Percentiles rank a stretch among this genome's conserved stretches.
These are phyloP conservation scores for Cymodocea nodosa DNA, from an alignment of 116 monocot genomes.

Conservation along the genomic window DNA sequence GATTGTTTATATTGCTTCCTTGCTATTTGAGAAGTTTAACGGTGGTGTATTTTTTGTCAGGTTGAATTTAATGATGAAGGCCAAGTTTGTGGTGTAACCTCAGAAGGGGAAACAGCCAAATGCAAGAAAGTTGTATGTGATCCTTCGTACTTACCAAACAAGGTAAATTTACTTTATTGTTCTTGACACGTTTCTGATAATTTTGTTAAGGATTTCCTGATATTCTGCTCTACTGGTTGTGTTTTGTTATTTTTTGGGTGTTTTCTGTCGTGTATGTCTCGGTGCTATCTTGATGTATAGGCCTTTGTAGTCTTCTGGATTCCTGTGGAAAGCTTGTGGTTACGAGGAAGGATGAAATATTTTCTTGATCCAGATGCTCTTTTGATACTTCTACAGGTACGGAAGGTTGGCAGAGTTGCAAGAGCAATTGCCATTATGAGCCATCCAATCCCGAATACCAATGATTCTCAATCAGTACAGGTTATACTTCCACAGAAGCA, in stretches of 20 bases:
- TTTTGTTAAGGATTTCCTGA: background rate
- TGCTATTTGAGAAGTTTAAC: background rate
- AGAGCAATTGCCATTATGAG: slow-evolving; percentile 95
- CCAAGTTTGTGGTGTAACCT: slow-evolving; percentile 91
- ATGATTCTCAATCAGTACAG: slow-evolving; percentile 83
- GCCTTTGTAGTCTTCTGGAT: background rate
- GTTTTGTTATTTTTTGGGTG: too few relatives aligned
- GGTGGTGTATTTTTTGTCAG: slow-evolving; percentile 13
- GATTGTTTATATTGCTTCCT: background rate
- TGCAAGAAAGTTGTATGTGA: slow-evolving; percentile 98
- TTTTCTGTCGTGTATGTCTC: background rate
- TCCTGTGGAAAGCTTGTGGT: background rate
- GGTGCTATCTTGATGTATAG: background rate
- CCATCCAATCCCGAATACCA: slow-evolving; percentile 84
- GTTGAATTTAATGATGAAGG: slow-evolving; percentile 92
- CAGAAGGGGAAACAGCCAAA: slow-evolving; percentile 94
- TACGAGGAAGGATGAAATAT: background rate
- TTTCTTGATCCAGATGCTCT: background rate
- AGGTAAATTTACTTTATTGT: slow-evolving; percentile 23
- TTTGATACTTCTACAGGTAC: background rate
- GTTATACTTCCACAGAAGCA: slow-evolving; percentile 96
- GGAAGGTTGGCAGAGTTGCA: slow-evolving; percentile 76
- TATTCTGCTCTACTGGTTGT: too few relatives aligned
- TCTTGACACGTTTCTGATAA: background rate
- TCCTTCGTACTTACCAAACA: slow-evolving; percentile 85